These are phyloP conservation scores for Solanum boliviense DNA, from an alignment of 257 asterid species.

Conservation along the genomic window DNA sequence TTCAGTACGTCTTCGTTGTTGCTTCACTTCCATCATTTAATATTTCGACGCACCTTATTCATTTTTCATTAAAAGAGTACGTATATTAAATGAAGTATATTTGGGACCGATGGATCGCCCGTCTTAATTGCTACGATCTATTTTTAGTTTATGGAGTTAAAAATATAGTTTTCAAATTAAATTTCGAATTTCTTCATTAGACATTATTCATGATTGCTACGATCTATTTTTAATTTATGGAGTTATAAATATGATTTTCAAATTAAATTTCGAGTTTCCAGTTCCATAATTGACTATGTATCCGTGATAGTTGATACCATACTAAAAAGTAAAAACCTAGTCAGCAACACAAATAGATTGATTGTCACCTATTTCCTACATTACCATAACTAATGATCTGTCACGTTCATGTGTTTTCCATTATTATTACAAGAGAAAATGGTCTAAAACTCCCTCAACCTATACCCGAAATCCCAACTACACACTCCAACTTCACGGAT, in stretches of 20 bases:
- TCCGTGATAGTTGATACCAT: not conserved
- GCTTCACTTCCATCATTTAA: not conserved
- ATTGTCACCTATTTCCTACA: not conserved
- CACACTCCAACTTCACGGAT: too few species aligned
- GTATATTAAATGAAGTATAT: not conserved
- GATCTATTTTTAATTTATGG: not conserved
- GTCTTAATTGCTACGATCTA: not conserved
- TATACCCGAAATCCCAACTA: too few species aligned
- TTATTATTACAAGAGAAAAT: not conserved
- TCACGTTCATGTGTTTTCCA: not conserved
- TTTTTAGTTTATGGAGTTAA: not conserved
- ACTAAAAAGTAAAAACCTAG: not conserved
- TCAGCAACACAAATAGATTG: not conserved
- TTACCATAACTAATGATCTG: not conserved
- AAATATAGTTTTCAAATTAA: not conserved
- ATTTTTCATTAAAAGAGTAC: not conserved
- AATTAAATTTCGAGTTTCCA: not conserved
- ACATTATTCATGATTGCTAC: not conserved
- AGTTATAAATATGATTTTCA: not conserved
- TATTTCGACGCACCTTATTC: not conserved
- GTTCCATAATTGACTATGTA: not conserved
- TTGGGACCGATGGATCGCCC: not conserved
- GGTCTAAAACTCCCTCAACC: too few species aligned
- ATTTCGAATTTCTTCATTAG: not conserved
- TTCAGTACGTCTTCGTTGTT: not conserved